Base-by-base conservation (phyloP, 257 asterid genomes). In the Cinchona pubescens region DNA sequence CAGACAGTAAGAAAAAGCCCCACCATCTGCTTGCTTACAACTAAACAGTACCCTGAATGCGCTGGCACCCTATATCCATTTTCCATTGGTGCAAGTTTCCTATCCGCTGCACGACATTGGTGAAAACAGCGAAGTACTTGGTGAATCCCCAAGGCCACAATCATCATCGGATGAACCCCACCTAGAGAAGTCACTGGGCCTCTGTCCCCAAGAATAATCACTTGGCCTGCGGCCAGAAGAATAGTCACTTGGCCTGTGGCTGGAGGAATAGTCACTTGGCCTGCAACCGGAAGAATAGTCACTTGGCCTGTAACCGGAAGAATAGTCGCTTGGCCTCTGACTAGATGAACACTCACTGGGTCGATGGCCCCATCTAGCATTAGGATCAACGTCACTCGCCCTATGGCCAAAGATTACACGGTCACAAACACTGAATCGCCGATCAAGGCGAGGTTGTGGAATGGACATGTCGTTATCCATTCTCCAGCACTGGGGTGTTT, bases 11-110 rank as follows among this genome's bases (percentile, higher is more conserved):
- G 96, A 82, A 83, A 95, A 79, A 95, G 67, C 38, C 99, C 99
- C 53, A 95, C 99, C 99, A 95, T 95, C 85, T 95, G 98, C 86
- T 95, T 95, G 67, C 96, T 90, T n/a, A 96, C 90, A 29, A 92
- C 96, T 60, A 92, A 79, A 61, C 94, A 87, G 85, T 95, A 95
- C 80, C 89, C 82, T 21, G 96, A 86, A 30, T 81, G 85, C 29
- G 89, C 89, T 4, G 87, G 87, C 75, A 72, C 32, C 62, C 85
- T 35, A 59, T 72, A 67, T 2, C 82, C 82, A 45, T 91, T 95
- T 12, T 91, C 97, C 0, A 69, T 66, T 3, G 91, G 88, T 7
- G 87, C 86, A 69, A n/a, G n/a, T n/a, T n/a, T n/a, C n/a, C n/a
- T 85, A 85, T 18, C 88, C 88, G 49, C 77, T 75, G 67, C 81